A percentile compares a stretch with the other conserved stretches of the same genome.
Conservation (phyloP, 2,329 filamentous ascomycete species). For the Talaromyces sp. region DNA sequence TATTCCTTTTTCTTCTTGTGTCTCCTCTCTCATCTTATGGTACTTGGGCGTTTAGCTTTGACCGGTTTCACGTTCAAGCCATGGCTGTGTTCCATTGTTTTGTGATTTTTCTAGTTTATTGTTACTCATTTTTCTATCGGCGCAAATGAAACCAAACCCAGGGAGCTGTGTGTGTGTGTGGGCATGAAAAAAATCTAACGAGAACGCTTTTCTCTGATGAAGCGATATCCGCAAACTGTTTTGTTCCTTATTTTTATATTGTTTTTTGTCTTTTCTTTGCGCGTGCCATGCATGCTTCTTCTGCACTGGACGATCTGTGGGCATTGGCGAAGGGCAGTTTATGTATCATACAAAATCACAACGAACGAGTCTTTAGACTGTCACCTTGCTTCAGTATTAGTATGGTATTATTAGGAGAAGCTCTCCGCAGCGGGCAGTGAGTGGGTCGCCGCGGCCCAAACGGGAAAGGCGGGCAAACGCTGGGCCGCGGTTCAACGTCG, state of each 20-base stretch:
- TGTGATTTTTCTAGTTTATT: not conserved
- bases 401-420: too few species aligned
- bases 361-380: not conserved
- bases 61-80: conserved; percentile 1
- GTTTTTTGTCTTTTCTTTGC: not conserved
- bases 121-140: not conserved
- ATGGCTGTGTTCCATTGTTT: conserved; percentile 6
- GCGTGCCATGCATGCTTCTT: not conserved
- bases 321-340: not conserved
- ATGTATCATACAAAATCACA: not conserved
- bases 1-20: not conserved
- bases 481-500: conserved; percentile 3
- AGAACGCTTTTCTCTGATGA: conserved; percentile 2
- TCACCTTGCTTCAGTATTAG: not conserved
- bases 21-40: not conserved
- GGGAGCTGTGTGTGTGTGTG: not conserved
- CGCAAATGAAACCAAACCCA: conserved; percentile 4
- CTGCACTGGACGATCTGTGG: not conserved
- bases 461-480: not conserved
- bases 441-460: not conserved
- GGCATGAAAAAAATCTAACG: not conserved
- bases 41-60: conserved; percentile 2
- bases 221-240: conserved; percentile 6
- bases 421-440: not conserved
- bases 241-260: not conserved